Evolutionary conservation across 805 yeast genomes (phyloP), one percentile per base, ranked within the genome.

Genomic region (Yueomyces sinensis): DNA sequence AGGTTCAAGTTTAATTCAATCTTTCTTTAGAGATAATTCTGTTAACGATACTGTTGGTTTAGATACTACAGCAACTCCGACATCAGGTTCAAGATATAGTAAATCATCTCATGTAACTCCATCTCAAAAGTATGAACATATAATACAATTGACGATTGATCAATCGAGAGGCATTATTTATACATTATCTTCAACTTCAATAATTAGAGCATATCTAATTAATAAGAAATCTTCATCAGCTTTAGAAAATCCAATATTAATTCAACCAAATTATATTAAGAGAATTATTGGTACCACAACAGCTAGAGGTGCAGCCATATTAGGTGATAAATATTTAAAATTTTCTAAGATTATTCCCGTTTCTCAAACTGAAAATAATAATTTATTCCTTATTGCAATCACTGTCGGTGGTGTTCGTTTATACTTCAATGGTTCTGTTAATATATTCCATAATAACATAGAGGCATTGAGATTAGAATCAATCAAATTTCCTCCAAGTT

Each of bases 381-480:
- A 76, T 34, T 61, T 83, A 17, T 83, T 74, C 49, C 59, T 86
- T 35, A 75, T 86, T 33, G 94, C 93, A 0, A 66, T 82, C 13
- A 82, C 95, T 0, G 65, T 74, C 32, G 79, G 76, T 41, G 95
- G 96, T n/a, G 81, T 82, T 44, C 70, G 96, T 44, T 62, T 86
- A 18, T 76, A 72, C 40, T 52, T 65, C 37, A 65, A 63, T 37
- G 71, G 71, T 32, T 61, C 63, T 6, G 42, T 56, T 4, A 50
- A 58, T 15, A n/a, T n/a, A n/a, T 20, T 20, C 11, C 40, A 54
- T 14, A 43, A 52, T 4, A 45, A 49, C 27, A 58, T 64, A 3
- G 61, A 61, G 37, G 66, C 67, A 3, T 42, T 65, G 32, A 58
- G 68, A 45, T 40, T 63, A 22, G 67, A 64, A 36, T 68, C 74